A percentile compares a stretch with the other conserved stretches of the same genome.
phyloP scores from a whole-genome alignment of 257 asterid species.

The Nicotiana sylvestris region DNA sequence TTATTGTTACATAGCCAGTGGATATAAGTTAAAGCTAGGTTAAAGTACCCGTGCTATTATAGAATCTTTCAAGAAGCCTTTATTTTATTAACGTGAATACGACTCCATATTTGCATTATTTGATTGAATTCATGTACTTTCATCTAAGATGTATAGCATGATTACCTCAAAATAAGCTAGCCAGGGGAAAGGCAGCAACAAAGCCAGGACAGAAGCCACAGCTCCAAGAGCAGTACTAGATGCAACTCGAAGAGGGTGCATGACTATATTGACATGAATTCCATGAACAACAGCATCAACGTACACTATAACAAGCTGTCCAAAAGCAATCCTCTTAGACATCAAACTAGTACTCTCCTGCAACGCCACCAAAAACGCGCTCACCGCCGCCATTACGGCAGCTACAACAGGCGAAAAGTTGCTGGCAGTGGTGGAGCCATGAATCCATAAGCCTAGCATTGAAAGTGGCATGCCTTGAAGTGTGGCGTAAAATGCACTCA shows the following conservation, averaged over 20 bases:
- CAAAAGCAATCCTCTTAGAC: constrained; percentile 54
- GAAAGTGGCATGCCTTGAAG: constrained; percentile 46
- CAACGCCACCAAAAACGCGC: constrained; percentile 43
- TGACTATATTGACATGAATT: not conserved
- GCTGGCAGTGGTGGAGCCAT: constrained; percentile 6
- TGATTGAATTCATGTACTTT: not conserved
- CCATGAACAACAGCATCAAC: constrained; percentile 29
- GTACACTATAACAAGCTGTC: constrained; percentile 55
- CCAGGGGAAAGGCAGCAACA: constrained; percentile 45
- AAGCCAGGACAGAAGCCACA: constrained; percentile 45
- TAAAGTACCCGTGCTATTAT: no score
- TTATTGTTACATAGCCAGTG: no score
- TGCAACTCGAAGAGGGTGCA: constrained; percentile 51
- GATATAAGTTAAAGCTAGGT: no score
- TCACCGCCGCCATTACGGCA: constrained; percentile 28
- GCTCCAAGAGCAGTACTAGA: constrained; percentile 52
- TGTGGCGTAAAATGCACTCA: constrained; percentile 54
- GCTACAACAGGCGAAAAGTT: constrained; percentile 24
- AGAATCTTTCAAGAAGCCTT: no score
- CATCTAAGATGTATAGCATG: not conserved
- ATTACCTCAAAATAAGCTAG: constrained; percentile 43
- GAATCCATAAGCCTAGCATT: constrained; percentile 22
- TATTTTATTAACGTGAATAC: no score
- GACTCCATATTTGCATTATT: not conserved
- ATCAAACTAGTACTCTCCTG: constrained; percentile 39